Evolutionary conservation across 2,329 filamentous ascomycete genomes (phyloP), one percentile per base, ranked within the genome.

Genomic region (Cercospora nicotianae): DNA sequence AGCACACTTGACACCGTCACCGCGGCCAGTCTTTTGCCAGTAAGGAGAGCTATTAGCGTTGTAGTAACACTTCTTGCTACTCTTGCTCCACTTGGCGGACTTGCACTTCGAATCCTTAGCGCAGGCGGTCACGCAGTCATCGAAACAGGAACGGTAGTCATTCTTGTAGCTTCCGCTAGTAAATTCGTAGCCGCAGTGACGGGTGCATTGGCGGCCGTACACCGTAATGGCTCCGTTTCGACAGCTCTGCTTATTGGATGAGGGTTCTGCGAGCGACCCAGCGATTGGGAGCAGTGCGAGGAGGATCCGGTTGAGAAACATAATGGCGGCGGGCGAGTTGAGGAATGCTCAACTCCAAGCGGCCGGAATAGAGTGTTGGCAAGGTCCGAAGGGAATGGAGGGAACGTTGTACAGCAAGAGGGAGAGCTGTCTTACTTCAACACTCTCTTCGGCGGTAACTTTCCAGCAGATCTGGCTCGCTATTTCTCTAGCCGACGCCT

Each of bases 141-240:
- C 33, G 10, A 20, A 60, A 10, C 63, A 65, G 8, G 53, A 60
- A 16, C 55, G 36, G 13, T 48, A 65, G 26, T 65, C 63, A 31
- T 58, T n/a, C 39, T 60, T 65, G 55, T 65, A 65, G 36, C 63
- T 65, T 45, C 63, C 55, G 9, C 63, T 65, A 10, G 53, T 60
- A 36, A 65, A 65, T 55, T 65, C 63, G 12, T 60, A 65, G n/a
- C 63, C 63, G 31, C 63, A 65, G 20, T n/a, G 7, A 20, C 51
- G 53, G 26, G 20, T n/a, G 30, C 63, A 65, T 5, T 26, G 53
- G 16, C 53, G 63, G 13, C 53, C 63, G 9, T 59, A n/a, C 3
- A 59, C 16, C 9, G 63, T 48, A 26, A 60, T 48, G 30, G 55
- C n/a, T 13, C 55, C 55, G 5, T 26, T 48, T 20, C 39, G 61